Evolutionary conservation across 129 eudicot species (phyloP).

Genomic region (Tagetes patula): DNA sequence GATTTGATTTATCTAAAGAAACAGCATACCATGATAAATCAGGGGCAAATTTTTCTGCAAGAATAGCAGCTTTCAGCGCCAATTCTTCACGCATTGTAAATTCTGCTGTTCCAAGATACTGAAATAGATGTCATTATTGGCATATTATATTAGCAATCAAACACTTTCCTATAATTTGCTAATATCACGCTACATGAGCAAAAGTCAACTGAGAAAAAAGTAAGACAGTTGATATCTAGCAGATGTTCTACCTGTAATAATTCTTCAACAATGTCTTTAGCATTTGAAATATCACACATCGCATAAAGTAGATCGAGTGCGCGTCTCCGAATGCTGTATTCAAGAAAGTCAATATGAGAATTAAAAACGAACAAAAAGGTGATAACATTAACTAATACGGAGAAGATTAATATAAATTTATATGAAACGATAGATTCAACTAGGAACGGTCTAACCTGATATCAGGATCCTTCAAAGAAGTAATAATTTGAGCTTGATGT

Average conservation of each 20-base stretch:
- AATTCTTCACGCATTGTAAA: constrained; percentile 99
- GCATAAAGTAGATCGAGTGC: constrained; percentile 97
- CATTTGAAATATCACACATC: constrained; percentile 98
- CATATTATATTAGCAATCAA: neutral
- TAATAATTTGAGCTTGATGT: constrained; percentile 97
- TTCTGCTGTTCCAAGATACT: constrained; percentile 94
- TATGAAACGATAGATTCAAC: neutral
- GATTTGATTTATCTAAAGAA: constrained; percentile 5
- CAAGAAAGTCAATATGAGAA: constrained; percentile 11
- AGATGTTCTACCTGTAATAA: constrained; percentile 69
- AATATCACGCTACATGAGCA: constrained; percentile 16
- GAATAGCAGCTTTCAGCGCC: constrained; percentile 94
- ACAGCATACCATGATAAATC: constrained; percentile 85
- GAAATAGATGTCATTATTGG: constrained; percentile 35
- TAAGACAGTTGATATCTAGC: neutral
- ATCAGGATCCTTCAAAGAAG: constrained; percentile 96
- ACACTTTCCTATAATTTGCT: neutral
- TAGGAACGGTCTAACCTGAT: constrained; percentile 59
- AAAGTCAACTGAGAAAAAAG: constrained; percentile 13
- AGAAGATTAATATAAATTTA: constrained; percentile 1
- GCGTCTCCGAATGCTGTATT: constrained; percentile 82
- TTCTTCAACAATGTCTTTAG: constrained; percentile 98
- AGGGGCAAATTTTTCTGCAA: constrained; percentile 99
- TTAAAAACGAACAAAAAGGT: neutral
- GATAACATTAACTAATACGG: neutral